Evolutionary conservation across 139 green algal genomes (phyloP), one percentile per base, ranked within the genome.

Genomic region (Ettlia oleoabundans): DNA sequence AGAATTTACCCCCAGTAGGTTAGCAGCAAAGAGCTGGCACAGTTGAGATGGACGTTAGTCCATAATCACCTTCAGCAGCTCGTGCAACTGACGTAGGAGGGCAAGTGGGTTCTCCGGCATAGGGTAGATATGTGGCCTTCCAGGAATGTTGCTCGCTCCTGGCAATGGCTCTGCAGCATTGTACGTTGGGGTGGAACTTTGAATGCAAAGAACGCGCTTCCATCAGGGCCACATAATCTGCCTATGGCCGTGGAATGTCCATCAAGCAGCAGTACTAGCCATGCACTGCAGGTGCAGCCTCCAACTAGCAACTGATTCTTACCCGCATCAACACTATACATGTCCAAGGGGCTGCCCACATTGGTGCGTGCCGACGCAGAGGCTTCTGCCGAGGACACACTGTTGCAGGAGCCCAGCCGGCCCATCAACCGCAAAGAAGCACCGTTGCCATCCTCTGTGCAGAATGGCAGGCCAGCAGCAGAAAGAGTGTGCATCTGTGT

Each of bases 21-120:
- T n/a, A n/a, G n/a, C n/a, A n/a, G n/a, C n/a, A n/a, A n/a, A n/a
- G n/a, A n/a, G n/a, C n/a, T n/a, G n/a, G n/a, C n/a, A n/a, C n/a
- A n/a, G n/a, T n/a, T n/a, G n/a, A n/a, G n/a, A n/a, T n/a, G n/a
- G n/a, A n/a, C n/a, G n/a, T n/a, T n/a, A n/a, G n/a, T n/a, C 47
- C 47, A 58, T 10, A 58, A 58, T 58, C 63, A 41, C 87, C 84
- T 91, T 89, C 76, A 96, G 88, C 32, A 94, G 88, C 43, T 87
- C 84, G 67, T 93, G 88, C 72, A 98, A 82, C 63, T 87, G 71
- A 21, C 87, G 84, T 51, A 98, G 88, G 66, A 94, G 89, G 30
- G 67, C 66, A 69, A 98, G 87, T 26, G 93, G 87, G n/a, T 92
- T 81, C 37, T 90, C 80, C 1, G 95, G 95, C 89, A 98, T 92